Evolutionary conservation across 305 asterid genomes (phyloP), one percentile per base, ranked within the genome.

Genomic region (Euphrasia arctica): DNA sequence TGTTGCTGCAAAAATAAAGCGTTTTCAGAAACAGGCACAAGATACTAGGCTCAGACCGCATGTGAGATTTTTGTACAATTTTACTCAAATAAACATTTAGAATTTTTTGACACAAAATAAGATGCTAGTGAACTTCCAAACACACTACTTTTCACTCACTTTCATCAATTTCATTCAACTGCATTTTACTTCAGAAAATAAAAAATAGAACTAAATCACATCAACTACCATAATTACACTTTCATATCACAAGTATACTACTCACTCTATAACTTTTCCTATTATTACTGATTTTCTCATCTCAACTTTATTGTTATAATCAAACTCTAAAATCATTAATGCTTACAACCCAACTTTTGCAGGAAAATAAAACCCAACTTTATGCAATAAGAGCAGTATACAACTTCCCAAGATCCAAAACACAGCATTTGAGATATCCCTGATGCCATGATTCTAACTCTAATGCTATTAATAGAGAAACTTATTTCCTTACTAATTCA

Each of bases 1-100:
- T 88, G 81, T 71, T 69, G 85, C 97, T 90, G 80, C 73, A 76
- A 54, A 31, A 59, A 61, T 63, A 14, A 22, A 36, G 60, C 0
- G 10, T 63, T 74, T 59, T 66, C 50, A 57, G 52, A 18, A 27
- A 54, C 4, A 8, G 6, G 4, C 6, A 43, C 39, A 11, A 4
- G 34, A 58, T 43, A 62, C 57, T 36, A 51, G 57, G 3, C 11
- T 51, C 25, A 22, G 51, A 45, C 14, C n/a, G 5, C 15, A 0
- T 10, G 51, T 45, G 51, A 45, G 15, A 45, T 45, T 45, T 13
- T 45, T 12, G 51, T 45, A 11, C 1, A 45, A 10, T 45, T 45
- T 45, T 45, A 1, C 1, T 10, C 4, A 36, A 36, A 36, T 8
- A 36, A 36, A 6, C 1, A 6, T 45, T 45, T 45, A 11, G 13